Percentiles rank a stretch among this genome's conserved stretches.
These are phyloP conservation scores for Solanum stenotomum DNA, from an alignment of 257 asterid genomes.

Conservation along the genomic window DNA sequence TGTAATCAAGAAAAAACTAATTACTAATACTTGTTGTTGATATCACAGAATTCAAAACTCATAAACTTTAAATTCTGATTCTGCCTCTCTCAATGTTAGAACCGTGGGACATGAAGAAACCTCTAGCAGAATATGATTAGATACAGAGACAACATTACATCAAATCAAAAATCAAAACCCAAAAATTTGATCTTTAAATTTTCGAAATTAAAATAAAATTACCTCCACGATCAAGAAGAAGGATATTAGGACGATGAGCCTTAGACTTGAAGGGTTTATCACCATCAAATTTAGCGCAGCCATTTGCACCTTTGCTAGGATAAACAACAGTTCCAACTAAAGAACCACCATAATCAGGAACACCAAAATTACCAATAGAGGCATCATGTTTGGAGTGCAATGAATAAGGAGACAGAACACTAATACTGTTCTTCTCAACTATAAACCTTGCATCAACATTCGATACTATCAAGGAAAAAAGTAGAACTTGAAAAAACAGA, in stretches of 20 bases:
- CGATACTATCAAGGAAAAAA: slow-evolving; percentile 7
- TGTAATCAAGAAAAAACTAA: neutral
- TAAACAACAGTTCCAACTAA: slow-evolving; percentile 57
- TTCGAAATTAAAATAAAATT: neutral
- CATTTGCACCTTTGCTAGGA: slow-evolving; percentile 36
- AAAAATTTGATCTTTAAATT: neutral
- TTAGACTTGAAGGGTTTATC: slow-evolving; percentile 73
- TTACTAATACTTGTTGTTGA: neutral
- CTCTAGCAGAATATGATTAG: neutral
- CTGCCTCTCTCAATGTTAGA: neutral
- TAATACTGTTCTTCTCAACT: slow-evolving; percentile 78
- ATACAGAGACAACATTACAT: neutral
- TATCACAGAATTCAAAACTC: neutral
- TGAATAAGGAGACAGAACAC: slow-evolving; percentile 47
- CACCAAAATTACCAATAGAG: slow-evolving; percentile 89
- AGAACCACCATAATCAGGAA: slow-evolving; percentile 89
- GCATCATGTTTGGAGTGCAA: slow-evolving; percentile 68
- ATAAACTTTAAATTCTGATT: neutral
- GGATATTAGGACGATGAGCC: slow-evolving; percentile 56
- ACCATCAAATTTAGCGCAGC: slow-evolving; percentile 56
- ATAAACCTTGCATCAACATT: slow-evolving; percentile 37
- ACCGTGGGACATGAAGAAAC: neutral
- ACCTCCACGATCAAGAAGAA: slow-evolving; percentile 96
- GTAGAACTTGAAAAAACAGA: neutral
- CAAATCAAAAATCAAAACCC: neutral